Evolutionary conservation across 1,284 basidiomycete genomes (phyloP), one percentile per base, ranked within the genome.

Genomic region (Leucoagaricus sp.): DNA sequence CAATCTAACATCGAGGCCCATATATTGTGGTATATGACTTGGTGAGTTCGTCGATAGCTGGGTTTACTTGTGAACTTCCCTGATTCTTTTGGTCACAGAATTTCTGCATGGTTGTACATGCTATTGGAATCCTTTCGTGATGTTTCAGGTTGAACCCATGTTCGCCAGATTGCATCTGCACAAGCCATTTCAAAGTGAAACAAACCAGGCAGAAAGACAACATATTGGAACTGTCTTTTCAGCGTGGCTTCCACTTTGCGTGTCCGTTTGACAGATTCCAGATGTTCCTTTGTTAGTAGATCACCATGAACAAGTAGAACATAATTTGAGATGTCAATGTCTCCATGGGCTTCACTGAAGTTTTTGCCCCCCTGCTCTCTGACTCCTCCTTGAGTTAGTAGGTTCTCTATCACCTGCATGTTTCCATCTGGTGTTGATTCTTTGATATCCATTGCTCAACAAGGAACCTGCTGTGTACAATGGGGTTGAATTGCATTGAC

Each of bases 161-260:
- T 57, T 2, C 55, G 15, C 53, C 59, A 61, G 5, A 65, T 31
- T 7, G 64, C 64, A 56, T 69, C 60, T 12, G 58, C 63, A 47
- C 55, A 60, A 5, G 65, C 66, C 63, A 68, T 67, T 31, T 67
- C 66, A 3, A 63, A 26, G 48, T 67, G 65, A 34, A 69, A 69
- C 12, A 67, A 50, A 1, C 63, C 66, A 4, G 59, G 58, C 17
- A 65, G 17, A 52, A 60, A 65, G 3, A 64, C 52, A 23, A 63
- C 46, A 58, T 52, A 61, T 31, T 67, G 61, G 36, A 66, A 60
- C 9, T 60, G 58, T 17, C 55, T 33, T 47, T 59, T 60, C 2
- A 63, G 58, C 1, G 57, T 62, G 10, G 38, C 13, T 51, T 69
- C 67, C 29, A 64, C 63, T 9, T 60, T 56, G 25, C 63, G 33